Evolutionary conservation across 1,139 yeast species (phyloP).

Genomic region (Candida neerlandica): DNA sequence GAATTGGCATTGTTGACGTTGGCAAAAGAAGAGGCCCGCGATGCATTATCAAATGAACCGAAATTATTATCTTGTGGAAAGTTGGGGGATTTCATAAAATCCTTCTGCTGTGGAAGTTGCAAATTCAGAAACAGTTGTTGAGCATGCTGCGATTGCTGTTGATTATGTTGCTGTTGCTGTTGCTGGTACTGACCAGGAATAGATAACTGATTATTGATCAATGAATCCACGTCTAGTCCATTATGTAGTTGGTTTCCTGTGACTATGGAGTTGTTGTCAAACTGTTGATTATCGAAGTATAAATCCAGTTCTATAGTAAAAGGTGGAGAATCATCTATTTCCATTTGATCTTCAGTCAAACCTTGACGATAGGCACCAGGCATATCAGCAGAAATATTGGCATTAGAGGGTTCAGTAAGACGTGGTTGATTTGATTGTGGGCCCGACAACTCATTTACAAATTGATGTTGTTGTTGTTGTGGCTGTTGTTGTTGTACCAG

Average conservation of each 20-base stretch:
- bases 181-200: constrained; percentile 12
- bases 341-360: constrained; percentile 31
- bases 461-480: constrained; percentile 5
- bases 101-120: constrained; percentile 4
- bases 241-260: constrained; percentile 13
- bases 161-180: constrained; percentile 5
- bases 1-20: constrained; percentile 10
- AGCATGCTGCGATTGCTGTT: constrained; percentile 9
- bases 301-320: constrained; percentile 41
- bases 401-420: constrained; percentile 5
- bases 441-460: background rate
- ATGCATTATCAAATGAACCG: constrained; percentile 16
- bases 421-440: constrained; percentile 1
- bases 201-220: constrained; percentile 13
- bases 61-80: constrained; percentile 9
- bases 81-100: constrained; percentile 3
- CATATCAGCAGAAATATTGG: constrained; percentile 19
- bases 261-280: constrained; percentile 17
- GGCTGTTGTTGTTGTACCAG: background rate
- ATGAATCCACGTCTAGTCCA: constrained; percentile 13
- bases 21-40: constrained; percentile 17
- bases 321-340: constrained; percentile 43
- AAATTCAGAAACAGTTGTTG: constrained; percentile 3
- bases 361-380: constrained; percentile 33
- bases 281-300: constrained; percentile 17